Evolutionary conservation across 1,284 basidiomycete genomes (phyloP).

Genomic region (Leucoagaricus sp.): DNA sequence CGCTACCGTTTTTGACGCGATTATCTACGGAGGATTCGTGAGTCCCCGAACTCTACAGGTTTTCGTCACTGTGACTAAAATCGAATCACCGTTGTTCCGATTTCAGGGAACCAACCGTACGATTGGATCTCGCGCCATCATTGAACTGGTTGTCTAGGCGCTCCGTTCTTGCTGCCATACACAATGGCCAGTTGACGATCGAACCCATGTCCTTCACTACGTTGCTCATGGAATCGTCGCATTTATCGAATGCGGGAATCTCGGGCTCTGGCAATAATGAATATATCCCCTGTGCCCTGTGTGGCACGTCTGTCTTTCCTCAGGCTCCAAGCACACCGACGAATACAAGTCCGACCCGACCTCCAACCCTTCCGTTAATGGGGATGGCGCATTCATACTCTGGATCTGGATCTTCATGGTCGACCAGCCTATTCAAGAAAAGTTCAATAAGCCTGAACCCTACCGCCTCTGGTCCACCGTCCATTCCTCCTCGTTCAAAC

Average conservation of each 20-base stretch:
- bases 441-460: constrained; percentile 13
- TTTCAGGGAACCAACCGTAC: constrained; percentile 84
- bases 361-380: constrained; percentile 26
- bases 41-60: constrained; percentile 34
- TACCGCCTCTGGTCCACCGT: constrained; percentile 16
- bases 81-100: constrained; percentile 11
- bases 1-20: constrained; percentile 84
- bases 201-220: constrained; percentile 74
- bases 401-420: constrained; percentile 46
- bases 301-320: constrained; percentile 64
- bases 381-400: constrained; percentile 19
- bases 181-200: constrained; percentile 86
- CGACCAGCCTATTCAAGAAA: constrained; percentile 58
- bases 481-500: constrained; percentile 21
- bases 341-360: constrained; percentile 23
- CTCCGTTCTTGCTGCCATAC: constrained; percentile 84
- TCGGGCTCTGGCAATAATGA: constrained; percentile 45
- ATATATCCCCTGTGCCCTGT: constrained; percentile 68
- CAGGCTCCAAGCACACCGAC: constrained; percentile 28
- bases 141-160: constrained; percentile 92
- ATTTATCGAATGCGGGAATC: constrained; percentile 38
- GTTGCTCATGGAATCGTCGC: constrained; percentile 52
- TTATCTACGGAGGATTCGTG: constrained; percentile 87
- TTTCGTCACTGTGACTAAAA: constrained; percentile 13
- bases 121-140: constrained; percentile 92